Evolutionary conservation across 116 monocot species (phyloP).

Genomic region (Cymodocea nodosa): DNA sequence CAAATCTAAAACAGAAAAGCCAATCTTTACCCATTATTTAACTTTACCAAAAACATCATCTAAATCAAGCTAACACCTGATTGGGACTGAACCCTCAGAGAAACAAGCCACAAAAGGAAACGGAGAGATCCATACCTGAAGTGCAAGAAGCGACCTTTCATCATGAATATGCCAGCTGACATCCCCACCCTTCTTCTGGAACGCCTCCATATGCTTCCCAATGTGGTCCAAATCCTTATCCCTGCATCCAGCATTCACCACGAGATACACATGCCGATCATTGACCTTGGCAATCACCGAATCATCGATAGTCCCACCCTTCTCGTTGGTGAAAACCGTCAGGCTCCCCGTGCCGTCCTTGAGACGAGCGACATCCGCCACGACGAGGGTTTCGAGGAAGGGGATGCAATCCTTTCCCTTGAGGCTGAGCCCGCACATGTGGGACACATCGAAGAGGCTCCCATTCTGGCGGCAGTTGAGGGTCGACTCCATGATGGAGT

Average conservation of each 20-base stretch:
- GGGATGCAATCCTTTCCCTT: slow-evolving; percentile 40
- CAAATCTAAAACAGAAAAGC: too few species aligned
- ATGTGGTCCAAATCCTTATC: slow-evolving; percentile 96
- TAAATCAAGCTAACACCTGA: too few species aligned
- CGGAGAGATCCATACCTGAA: slow-evolving; percentile 46
- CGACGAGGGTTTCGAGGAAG: slow-evolving; percentile 82
- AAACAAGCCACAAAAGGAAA: background rate
- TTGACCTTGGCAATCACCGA: slow-evolving; percentile 85
- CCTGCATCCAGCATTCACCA: slow-evolving; percentile 93
- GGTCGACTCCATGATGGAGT: slow-evolving; percentile 97
- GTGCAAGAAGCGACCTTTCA: slow-evolving; percentile 84
- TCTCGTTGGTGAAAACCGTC: slow-evolving; percentile 94
- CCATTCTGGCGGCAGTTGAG: slow-evolving; percentile 76
- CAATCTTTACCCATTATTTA: too few species aligned
- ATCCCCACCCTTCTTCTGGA: slow-evolving; percentile 68
- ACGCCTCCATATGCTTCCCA: slow-evolving; percentile 83
- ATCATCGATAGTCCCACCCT: slow-evolving; percentile 90
- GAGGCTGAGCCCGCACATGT: slow-evolving; percentile 99
- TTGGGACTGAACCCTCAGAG: too few species aligned
- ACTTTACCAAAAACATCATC: too few species aligned
- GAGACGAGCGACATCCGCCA: slow-evolving; percentile 77
- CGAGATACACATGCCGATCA: slow-evolving; percentile 70
- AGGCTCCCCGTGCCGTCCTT: slow-evolving; percentile 65
- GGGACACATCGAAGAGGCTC: slow-evolving; percentile 90
- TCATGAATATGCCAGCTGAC: slow-evolving; percentile 88